Evolutionary conservation across 1,284 basidiomycete genomes (phyloP), one percentile per base, ranked within the genome.

Genomic region (Heimioporus retisporus): DNA sequence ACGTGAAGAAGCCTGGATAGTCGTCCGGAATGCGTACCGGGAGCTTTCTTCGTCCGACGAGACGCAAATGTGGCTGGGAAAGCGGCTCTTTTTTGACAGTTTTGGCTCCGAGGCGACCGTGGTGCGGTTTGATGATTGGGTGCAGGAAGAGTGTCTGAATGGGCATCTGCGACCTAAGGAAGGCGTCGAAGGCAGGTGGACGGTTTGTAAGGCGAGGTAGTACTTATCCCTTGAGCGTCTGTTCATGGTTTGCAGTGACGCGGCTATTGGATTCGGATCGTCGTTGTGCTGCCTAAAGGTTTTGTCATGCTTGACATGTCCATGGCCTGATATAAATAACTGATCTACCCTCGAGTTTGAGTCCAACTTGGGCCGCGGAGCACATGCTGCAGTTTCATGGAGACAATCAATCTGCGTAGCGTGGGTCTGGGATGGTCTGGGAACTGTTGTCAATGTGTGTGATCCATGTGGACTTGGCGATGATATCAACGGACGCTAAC

Each of bases 11-110:
- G 79, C 86, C 4, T 93, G 92, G 92, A 72, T 67, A 1, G 77
- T 91, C n/a, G 71, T 93, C 50, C 86, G 90, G 51, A 81, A 84
- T 54, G 86, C 87, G 1, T 93, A 93, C 75, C 83, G 88, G 54
- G 92, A 93, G 72, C 69, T 93, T 8, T 82, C 83, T 67, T 79
- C 82, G 55, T 72, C 77, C 28, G 74, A 75, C 19, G 76, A 77
- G 60, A 86, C 85, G 19, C 81, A 79, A 43, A 63, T 68, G 14
- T 93, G 91, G 91, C 77, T 92, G 44, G 75, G 77, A 23, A 81
- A 81, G 11, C 86, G 83, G 21, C 73, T 92, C 1, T 69, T 73
- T 8, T 72, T 78, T 59, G 77, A 71, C 3, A 75, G 68, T 50
- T 72, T 77, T 46, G 74, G 73, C 11, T 75, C 83, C 6, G 84